Evolutionary conservation across 1,284 basidiomycete genomes (phyloP), one percentile per base, ranked within the genome.

Genomic region (Ustilago shanxiensis): DNA sequence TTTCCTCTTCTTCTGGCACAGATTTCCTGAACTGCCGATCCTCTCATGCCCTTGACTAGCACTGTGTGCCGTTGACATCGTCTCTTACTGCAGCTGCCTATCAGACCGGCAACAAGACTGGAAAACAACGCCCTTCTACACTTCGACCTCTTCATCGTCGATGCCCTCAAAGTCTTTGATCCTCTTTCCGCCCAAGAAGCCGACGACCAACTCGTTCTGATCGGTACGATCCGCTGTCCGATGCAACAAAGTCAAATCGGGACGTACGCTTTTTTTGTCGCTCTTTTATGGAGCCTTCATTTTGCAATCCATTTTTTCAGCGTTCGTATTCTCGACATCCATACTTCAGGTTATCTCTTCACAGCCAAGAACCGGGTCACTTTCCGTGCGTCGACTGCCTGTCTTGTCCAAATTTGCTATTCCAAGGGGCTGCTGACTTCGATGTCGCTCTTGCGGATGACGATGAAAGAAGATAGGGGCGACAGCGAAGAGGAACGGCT

Each of bases 21-120:
- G 9, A 24, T 28, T 50, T 7, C 22, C 22, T 20, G 22, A 28
- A 50, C 26, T 51, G 49, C 28, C 49, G 49, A 51, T 51, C 49
- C 35, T 37, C 35, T 37, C 14, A 37, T 37, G 35, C 35, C 35
- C 31, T 33, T 33, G 31, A 5, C 11, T 11, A 6, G 31, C 31
- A 6, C 31, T 37, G 35, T 14, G 9, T 14, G 3, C 14, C 35
- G 6, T 14, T 16, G 35, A 14, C 35, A 10, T 16, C 14, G 35
- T 14, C 6, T 14, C 3, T 11, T 37, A 33, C 31, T 33, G 51
- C 29, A 8, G 18, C 45, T 63, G 69, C 63, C 59, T 72, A 72
- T 72, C 69, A 66, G 63, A 63, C 69, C 69, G 69, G 69, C 69
- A 59, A 66, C 44, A 66, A 72, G 64, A 35, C 69, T 63, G 69